Conservation (phyloP, 495 filamentous ascomycete species). For the Aspergillus nidulans region DNA sequence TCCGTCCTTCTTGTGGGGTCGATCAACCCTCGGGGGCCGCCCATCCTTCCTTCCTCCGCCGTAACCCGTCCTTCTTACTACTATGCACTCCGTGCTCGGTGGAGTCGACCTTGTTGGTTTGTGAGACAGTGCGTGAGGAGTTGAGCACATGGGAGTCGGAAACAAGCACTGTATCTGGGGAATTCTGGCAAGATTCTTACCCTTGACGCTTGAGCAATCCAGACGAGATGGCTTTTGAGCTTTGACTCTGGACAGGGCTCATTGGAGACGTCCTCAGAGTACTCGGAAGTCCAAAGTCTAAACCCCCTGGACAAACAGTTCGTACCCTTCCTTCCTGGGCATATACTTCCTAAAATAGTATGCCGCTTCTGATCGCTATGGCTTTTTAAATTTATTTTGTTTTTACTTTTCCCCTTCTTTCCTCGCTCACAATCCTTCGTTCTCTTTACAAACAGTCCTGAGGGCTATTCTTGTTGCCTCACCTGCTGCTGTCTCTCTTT, state of each 20-base stretch:
- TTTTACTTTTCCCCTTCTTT: slow-evolving; percentile 5
- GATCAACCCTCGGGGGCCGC: slow-evolving; percentile 26
- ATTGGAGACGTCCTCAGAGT: no score
- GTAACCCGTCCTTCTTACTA: background rate
- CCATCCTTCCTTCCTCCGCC: slow-evolving; percentile 9
- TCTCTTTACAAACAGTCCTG: background rate
- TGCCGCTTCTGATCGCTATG: slow-evolving; percentile 9
- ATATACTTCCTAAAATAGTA: slow-evolving; percentile 19
- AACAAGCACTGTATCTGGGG: background rate
- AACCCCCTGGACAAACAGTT: background rate
- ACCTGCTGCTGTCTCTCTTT: background rate
- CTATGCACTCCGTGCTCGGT: slow-evolving; percentile 17
- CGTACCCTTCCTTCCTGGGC: background rate
- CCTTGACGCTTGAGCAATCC: background rate
- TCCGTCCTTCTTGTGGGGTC: slow-evolving; percentile 23
- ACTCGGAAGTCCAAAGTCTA: background rate
- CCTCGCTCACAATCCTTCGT: background rate
- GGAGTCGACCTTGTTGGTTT: slow-evolving; percentile 17
- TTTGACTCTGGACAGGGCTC: background rate
- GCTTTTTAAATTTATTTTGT: slow-evolving; percentile 2
- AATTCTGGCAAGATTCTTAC: background rate
- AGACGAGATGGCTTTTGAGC: background rate
- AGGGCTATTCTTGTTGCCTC: background rate
- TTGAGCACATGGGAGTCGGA: background rate
- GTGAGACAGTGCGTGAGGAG: slow-evolving; percentile 4